A percentile compares a stretch with the other conserved stretches of the same genome.
Evolutionary conservation across 2,329 filamentous ascomycete species (phyloP).

Genomic region (Fusarium armeniacum): DNA sequence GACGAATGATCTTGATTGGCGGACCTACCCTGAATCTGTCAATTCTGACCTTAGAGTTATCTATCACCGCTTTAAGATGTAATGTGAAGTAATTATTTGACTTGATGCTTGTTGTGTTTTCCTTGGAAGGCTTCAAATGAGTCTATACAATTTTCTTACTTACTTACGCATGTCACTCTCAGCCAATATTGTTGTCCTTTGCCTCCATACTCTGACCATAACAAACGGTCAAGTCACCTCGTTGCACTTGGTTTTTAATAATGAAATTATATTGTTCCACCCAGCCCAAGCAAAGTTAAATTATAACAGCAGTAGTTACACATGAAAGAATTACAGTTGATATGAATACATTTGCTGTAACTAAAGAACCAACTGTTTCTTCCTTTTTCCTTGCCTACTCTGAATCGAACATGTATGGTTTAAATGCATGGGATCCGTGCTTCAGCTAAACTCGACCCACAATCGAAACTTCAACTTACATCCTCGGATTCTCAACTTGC

Average conservation of each 20-base stretch:
- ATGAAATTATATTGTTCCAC: neutral
- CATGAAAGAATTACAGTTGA: neutral
- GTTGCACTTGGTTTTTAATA: no score
- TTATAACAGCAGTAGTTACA: neutral
- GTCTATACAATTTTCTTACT: neutral
- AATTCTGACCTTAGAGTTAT: neutral
- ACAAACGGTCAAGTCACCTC: neutral
- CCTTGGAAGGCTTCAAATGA: neutral
- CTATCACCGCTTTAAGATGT: neutral
- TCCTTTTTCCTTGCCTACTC: neutral
- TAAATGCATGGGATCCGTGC: conserved; percentile 6
- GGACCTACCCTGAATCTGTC: neutral
- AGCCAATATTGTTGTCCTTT: neutral
- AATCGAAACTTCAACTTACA: conserved; percentile 21
- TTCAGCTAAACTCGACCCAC: conserved; percentile 23
- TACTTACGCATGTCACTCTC: neutral
- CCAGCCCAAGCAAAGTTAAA: neutral
- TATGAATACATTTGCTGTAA: neutral
- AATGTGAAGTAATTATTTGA: neutral
- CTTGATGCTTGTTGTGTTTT: neutral
- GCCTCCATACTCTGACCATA: neutral
- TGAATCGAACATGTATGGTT: neutral
- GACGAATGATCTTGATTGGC: neutral
- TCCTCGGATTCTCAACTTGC: neutral
- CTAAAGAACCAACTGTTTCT: neutral